Conservation (phyloP, 202 grass and related monocot species). For the Setaria viridis region DNA sequence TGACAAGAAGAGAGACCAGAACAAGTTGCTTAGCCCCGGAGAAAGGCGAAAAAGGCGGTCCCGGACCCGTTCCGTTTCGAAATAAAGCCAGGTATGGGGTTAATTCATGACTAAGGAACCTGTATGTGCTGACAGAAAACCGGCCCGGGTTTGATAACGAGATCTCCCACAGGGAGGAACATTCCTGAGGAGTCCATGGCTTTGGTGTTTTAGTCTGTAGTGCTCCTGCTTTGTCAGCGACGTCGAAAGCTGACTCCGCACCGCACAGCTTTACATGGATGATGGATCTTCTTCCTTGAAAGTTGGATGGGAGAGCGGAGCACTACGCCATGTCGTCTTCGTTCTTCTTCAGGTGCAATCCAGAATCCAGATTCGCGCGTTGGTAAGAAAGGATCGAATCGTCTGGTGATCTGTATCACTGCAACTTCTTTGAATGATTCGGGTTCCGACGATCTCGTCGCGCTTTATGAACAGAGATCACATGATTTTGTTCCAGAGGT, state of each 20-base stretch:
- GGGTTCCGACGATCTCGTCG: not conserved
- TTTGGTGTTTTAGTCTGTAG: not conserved
- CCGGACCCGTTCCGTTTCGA: not conserved
- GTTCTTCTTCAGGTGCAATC: not conserved
- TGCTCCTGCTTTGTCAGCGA: conserved; percentile 26
- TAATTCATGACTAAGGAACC: conserved; percentile 58
- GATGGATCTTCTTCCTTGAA: not conserved
- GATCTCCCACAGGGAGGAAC: conserved; percentile 28
- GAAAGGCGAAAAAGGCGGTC: conserved; percentile 35
- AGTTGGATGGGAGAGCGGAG: not conserved
- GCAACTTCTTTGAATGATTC: not conserved
- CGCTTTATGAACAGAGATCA: not conserved
- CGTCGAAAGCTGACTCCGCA: conserved; percentile 40
- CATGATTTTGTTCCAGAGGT: conserved; percentile 2
- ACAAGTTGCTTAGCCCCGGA: conserved; percentile 57
- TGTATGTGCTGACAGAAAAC: conserved; percentile 8
- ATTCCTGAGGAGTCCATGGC: conserved; percentile 35
- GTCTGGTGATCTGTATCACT: not conserved
- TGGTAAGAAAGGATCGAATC: not conserved
- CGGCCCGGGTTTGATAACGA: not conserved
- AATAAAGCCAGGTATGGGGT: conserved; percentile 48
- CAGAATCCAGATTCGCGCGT: not conserved
- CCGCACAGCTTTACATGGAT: conserved; percentile 38
- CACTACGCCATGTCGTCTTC: not conserved
- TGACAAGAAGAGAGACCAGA: not conserved